Evolutionary conservation across 1,284 basidiomycete genomes (phyloP), one percentile per base, ranked within the genome.

Genomic region (Ustilago lituana): DNA sequence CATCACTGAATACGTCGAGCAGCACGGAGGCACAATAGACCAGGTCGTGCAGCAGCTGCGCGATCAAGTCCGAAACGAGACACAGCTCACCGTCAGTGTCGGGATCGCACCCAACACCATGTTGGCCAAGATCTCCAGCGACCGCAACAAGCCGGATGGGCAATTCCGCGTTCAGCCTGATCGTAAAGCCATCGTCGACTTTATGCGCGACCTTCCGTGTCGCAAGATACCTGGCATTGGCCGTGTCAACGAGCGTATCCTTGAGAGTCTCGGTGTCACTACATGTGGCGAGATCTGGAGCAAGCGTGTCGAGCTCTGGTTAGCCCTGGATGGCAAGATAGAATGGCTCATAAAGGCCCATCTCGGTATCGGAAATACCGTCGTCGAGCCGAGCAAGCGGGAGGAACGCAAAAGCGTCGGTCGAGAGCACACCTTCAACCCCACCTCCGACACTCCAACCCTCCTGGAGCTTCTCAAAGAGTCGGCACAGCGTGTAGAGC

Each of bases 111-210:
- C 83, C 19, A 84, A 83, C 70, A 81, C 74, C 92, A 19, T 93
- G 94, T 52, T 72, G n/a, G 50, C 41, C 29, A 78, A 94, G 90
- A 95, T 96, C 51, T 94, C 91, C 79, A 95, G 93, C 36, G 94
- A 97, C 82, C 91, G 90, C 4, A 73, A 75, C 58, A 80, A 81
- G 54, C 79, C 79, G 0, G 66, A 81, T 50, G 79, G 79, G 11
- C 77, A 80, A 41, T 81, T 58, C 31, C 45, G 64, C 1, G 59
- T 81, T 3, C 50, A 62, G 39, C 64, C 74, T 5, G 64, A 74
- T 14, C 71, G 71, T 41, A 60, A 69, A 8, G 61, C 41, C 12
- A 68, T 79, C 24, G 51, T 79, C 33, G 61, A 65, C 23, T 80
- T 81, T 36, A 76, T 80, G 77, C 59, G 56, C 4, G 43, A 63